Evolutionary conservation across 768 basidiomycete species (phyloP).

Genomic region (Lactifluus hygrophoroides): DNA sequence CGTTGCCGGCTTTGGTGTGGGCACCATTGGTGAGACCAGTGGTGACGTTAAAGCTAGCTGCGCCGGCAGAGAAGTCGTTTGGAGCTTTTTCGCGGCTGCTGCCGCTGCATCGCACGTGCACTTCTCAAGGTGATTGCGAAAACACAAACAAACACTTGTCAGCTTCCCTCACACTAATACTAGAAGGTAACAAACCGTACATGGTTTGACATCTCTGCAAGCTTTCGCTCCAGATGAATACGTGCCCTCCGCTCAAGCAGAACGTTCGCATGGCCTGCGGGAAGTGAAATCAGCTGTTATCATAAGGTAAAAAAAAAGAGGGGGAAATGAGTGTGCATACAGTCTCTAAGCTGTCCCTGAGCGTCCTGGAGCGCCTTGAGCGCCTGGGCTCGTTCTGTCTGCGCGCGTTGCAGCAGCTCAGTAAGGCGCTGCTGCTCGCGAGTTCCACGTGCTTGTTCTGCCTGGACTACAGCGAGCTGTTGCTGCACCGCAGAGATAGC

Average conservation of each 20-base stretch:
- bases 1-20: neutral
- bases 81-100: neutral
- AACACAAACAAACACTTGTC: neutral
- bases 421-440: constrained; percentile 3
- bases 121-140: neutral
- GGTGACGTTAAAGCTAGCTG: neutral
- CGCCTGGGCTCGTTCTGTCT: neutral
- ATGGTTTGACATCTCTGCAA: neutral
- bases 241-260: neutral
- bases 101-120: constrained; percentile 7
- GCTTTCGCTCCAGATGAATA: neutral
- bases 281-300: neutral
- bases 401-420: neutral
- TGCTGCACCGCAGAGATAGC: constrained; percentile 6
- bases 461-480: neutral
- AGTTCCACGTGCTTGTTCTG: neutral
- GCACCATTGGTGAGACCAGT: neutral
- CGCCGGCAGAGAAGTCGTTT: neutral
- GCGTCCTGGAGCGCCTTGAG: neutral
- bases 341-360: neutral
- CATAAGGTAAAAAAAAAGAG: neutral
- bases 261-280: neutral
- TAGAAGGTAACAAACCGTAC: neutral
- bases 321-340: neutral
- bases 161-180: neutral